Base-by-base conservation (phyloP, 1,139 yeast species). In the Protomyces gravidus region DNA sequence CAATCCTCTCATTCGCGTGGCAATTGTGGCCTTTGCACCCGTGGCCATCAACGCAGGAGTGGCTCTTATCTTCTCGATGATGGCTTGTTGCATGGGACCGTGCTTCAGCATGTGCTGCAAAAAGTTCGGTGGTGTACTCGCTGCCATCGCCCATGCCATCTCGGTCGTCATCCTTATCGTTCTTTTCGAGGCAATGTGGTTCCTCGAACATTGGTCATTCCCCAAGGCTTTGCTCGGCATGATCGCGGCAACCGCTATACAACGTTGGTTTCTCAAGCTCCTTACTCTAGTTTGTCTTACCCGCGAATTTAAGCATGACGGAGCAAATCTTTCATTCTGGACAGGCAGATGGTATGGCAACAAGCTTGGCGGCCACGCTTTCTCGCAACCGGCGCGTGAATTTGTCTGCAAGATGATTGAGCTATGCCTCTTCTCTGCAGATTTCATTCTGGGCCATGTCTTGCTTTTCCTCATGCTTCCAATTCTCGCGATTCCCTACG, bases 281-380 rank as follows among this genome's bases (percentile, higher is more conserved):
- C 78, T 92, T 79, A 87, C 96, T 19, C 76, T 86, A 61, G 75
- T 82, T 67, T 77, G 84, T 76, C 80, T 92, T 72, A 90, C 98
- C 58, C 85, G 99, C 79, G 99, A 92, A 77, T 90, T 89, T 79
- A 92, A 90, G 83, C 90, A 89, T 69, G 98, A 94, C 75, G 90
- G 86, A 72, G 81, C 98, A 48, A 92, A 92, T 77, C 85, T 95
- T 68, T 97, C 98, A 28, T 92, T 95, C 92, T 92, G 99, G 99
- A 62, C 96, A 64, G 99, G 99, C 80, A 90, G 90, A 76, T 92
- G 99, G 99, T 89, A 90, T 75, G 90, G 95, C 65, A 79, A 89
- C 65, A 95, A 96, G 71, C 78, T 92, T 77, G 98, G 98, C 65
- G 85, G 87, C 84, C 85, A 87, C 83, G 96, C 97, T 21, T 81